phyloP scores from a whole-genome alignment of 768 basidiomycete species.

The Mycena olivaceomarginata region DNA sequence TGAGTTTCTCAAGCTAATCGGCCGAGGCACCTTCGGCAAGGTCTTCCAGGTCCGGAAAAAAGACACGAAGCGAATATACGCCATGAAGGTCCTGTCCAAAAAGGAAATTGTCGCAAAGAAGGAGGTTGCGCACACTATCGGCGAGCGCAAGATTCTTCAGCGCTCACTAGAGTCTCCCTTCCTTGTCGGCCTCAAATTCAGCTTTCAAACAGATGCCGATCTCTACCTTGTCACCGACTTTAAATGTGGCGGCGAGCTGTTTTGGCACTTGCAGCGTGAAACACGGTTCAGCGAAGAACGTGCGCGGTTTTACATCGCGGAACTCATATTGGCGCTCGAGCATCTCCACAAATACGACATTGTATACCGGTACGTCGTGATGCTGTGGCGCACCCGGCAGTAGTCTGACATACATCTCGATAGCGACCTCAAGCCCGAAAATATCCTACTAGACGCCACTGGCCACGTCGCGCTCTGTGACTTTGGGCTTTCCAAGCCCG shows the following conservation, averaged over 20 bases:
- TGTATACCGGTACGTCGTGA: slow-evolving; percentile 85
- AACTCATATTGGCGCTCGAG: slow-evolving; percentile 95
- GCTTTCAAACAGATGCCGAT: slow-evolving; percentile 97
- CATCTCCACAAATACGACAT: slow-evolving; percentile 99
- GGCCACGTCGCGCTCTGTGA: slow-evolving; percentile 99
- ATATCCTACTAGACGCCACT: slow-evolving; percentile 98
- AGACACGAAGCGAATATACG: slow-evolving; percentile 99
- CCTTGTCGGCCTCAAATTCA: slow-evolving; percentile 98
- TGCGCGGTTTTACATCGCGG: slow-evolving; percentile 97
- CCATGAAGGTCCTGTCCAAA: slow-evolving; percentile 99
- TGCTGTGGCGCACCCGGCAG: slow-evolving; percentile 20
- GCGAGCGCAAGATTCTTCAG: slow-evolving; percentile 99
- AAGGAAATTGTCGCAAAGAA: slow-evolving; percentile 99
- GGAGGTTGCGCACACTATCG: slow-evolving; percentile 99
- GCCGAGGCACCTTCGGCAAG: slow-evolving; percentile 97
- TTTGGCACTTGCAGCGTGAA: slow-evolving; percentile 98
- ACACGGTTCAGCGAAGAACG: slow-evolving; percentile 95
- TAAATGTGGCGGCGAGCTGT: slow-evolving; percentile 98
- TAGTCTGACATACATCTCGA: slow-evolving; percentile 20
- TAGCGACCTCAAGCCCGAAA: slow-evolving; percentile 98
- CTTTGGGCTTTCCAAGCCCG: slow-evolving; percentile 98
- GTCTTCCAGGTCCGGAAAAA: slow-evolving; percentile 99
- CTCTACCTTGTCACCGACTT: slow-evolving; percentile 99
- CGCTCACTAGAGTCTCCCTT: slow-evolving; percentile 95
- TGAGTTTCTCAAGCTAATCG: slow-evolving; percentile 99